phyloP scores from a whole-genome alignment of 805 yeast genomes.

The Nakazawaea wickerhamii region DNA sequence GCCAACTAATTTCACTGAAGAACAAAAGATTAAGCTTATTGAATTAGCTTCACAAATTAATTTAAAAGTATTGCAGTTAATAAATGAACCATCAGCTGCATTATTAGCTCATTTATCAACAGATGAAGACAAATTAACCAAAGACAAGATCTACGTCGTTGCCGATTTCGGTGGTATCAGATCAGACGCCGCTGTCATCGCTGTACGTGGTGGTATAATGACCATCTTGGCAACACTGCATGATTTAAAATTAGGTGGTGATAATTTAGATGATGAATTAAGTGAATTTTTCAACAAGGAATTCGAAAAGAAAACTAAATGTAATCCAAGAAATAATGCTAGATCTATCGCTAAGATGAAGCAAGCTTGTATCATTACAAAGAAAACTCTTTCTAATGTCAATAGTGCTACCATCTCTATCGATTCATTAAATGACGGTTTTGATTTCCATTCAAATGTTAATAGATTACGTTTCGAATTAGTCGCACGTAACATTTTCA shows the following conservation, averaged over 20 bases:
- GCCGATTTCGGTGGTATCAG: conserved; percentile 97
- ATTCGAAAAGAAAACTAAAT: conserved; percentile 81
- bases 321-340: conserved; percentile 73
- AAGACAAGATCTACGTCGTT: conserved; percentile 80
- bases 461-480: conserved; percentile 94
- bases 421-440: conserved; percentile 91
- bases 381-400: conserved; percentile 89
- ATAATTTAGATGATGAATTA: conserved; percentile 71
- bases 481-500: conserved; percentile 71
- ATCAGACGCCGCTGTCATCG: conserved; percentile 90
- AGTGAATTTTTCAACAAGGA: conserved; percentile 86
- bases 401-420: conserved; percentile 86
- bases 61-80: conserved; percentile 75
- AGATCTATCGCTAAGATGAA: conserved; percentile 86
- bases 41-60: conserved; percentile 66
- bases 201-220: conserved; percentile 90
- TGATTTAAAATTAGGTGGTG: conserved; percentile 82
- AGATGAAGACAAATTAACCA: conserved; percentile 38
- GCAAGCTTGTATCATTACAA: conserved; percentile 76
- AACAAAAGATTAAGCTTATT: conserved; percentile 60
- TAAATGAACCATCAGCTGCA: conserved; percentile 91
- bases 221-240: conserved; percentile 85
- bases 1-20: conserved; percentile 80
- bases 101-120: conserved; percentile 69
- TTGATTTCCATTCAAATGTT: conserved; percentile 86